Conservation (phyloP, 1,284 basidiomycete genomes). For the Agroathelia rolfsii region DNA sequence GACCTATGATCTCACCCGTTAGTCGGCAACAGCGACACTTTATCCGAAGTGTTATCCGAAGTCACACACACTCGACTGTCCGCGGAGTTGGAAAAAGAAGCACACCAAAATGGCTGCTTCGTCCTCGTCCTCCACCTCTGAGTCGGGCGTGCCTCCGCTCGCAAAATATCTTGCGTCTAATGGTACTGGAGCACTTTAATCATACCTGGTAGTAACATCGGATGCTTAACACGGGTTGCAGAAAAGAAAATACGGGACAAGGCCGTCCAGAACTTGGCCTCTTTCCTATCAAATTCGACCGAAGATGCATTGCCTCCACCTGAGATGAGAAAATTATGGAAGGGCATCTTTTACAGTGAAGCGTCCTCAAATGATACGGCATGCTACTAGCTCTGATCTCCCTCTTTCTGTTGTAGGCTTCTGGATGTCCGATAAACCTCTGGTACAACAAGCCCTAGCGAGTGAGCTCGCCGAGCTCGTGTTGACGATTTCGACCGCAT, state of each 20-base stretch:
- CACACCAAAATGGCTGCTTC: conserved; percentile 22
- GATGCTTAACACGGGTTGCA: conserved; percentile 19
- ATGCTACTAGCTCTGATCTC: conserved; percentile 1
- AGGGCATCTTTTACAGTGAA: conserved; percentile 94
- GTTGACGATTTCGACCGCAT: conserved; percentile 51
- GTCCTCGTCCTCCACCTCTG: conserved; percentile 15
- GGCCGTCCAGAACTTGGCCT: conserved; percentile 69
- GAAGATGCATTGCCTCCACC: conserved; percentile 47
- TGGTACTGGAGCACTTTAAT: conserved; percentile 34
- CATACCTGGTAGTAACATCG: conserved; percentile 10
- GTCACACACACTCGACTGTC: too few species aligned
- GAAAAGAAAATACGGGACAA: conserved; percentile 88
- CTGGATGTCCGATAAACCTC: conserved; percentile 99
- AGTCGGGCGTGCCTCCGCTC: conserved; percentile 43
- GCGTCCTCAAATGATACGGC: too few species aligned
- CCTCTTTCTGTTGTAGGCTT: conserved; percentile 50
- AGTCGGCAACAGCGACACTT: too few species aligned
- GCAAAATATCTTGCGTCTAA: conserved; percentile 88
- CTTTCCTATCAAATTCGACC: conserved; percentile 62
- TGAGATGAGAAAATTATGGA: conserved; percentile 94
- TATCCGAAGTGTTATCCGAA: too few species aligned
- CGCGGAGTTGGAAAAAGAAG: too few species aligned
- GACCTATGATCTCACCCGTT: too few species aligned
- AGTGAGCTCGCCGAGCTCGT: conserved; percentile 77
- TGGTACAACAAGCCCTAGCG: conserved; percentile 90